Evolutionary conservation across 2,329 filamentous ascomycete genomes (phyloP).

Genomic region (Diaporthe aspalathi): DNA sequence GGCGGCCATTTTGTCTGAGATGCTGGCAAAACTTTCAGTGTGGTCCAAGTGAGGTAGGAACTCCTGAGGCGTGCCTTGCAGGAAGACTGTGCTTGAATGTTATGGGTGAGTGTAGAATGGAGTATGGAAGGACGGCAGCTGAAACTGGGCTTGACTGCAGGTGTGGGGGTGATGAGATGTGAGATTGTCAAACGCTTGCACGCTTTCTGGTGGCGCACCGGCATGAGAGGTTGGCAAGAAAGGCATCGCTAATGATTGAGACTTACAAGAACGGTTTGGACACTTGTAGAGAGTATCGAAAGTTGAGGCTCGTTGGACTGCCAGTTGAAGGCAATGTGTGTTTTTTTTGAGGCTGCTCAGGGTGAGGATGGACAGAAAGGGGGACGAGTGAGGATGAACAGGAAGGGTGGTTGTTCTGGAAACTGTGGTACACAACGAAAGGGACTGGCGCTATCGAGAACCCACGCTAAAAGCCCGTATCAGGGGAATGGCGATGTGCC

Average conservation of each 20-base stretch:
- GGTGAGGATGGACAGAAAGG: not conserved
- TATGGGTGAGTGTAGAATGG: not conserved
- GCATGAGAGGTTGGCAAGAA: not conserved
- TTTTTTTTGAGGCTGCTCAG: not conserved
- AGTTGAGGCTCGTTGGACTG: not conserved
- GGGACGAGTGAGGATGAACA: not conserved
- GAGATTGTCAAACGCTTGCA: not conserved
- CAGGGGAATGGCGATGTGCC: not conserved
- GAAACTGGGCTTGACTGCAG: not conserved
- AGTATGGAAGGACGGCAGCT: too few relatives aligned
- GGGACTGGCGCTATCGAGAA: not conserved
- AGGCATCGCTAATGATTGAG: too few relatives aligned
- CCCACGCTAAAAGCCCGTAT: not conserved
- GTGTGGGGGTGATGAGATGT: not conserved
- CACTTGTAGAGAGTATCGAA: not conserved
- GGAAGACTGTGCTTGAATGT: not conserved
- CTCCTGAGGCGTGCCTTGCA: not conserved
- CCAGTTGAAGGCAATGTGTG: not conserved
- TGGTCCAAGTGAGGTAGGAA: not conserved
- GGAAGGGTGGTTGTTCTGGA: not conserved
- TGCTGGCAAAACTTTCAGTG: not conserved
- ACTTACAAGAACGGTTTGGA: not conserved
- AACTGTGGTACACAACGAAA: not conserved
- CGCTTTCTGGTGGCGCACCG: not conserved
- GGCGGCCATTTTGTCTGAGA: not conserved